Evolutionary conservation across 176 grass and related monocot species (phyloP).

Genomic region (Bothriochloa decipiens): DNA sequence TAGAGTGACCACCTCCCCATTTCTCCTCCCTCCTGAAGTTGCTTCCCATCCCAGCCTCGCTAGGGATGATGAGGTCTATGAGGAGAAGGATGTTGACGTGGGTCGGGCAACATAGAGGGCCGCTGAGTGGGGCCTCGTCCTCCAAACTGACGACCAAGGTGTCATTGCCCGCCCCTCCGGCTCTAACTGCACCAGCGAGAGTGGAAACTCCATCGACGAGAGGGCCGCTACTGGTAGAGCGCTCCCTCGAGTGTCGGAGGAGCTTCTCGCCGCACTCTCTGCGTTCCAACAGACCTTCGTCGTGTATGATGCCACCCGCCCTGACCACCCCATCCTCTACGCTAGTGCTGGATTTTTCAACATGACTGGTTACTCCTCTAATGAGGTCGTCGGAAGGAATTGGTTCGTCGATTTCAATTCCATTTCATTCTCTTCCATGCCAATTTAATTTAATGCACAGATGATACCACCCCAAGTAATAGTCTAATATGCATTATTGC

Average conservation of each 20-base stretch:
- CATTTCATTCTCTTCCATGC: not conserved
- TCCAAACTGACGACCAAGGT: conserved; percentile 76
- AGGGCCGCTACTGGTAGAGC: not conserved
- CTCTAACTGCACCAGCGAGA: conserved; percentile 23
- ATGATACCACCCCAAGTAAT: not conserved
- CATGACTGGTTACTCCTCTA: conserved; percentile 76
- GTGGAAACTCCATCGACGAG: conserved; percentile 25
- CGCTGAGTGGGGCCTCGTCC: conserved; percentile 88
- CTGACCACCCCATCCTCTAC: conserved; percentile 73
- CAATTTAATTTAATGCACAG: not conserved
- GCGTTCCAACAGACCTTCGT: conserved; percentile 86
- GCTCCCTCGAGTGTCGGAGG: conserved; percentile 69
- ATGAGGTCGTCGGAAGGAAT: conserved; percentile 71
- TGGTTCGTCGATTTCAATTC: conserved; percentile 33
- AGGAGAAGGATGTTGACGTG: not conserved
- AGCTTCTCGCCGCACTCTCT: conserved; percentile 71
- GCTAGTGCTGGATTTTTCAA: conserved; percentile 77
- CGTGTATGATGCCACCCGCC: conserved; percentile 67
- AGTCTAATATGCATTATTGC: not conserved
- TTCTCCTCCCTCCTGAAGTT: not conserved
- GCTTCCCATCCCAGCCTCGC: not conserved
- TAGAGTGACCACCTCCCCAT: not conserved
- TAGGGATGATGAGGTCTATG: not conserved
- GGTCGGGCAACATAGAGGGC: conserved; percentile 59
- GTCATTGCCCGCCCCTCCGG: conserved; percentile 60